Evolutionary conservation across 495 filamentous ascomycete species (phyloP).

Genomic region (Penicillium atrosanguineum): DNA sequence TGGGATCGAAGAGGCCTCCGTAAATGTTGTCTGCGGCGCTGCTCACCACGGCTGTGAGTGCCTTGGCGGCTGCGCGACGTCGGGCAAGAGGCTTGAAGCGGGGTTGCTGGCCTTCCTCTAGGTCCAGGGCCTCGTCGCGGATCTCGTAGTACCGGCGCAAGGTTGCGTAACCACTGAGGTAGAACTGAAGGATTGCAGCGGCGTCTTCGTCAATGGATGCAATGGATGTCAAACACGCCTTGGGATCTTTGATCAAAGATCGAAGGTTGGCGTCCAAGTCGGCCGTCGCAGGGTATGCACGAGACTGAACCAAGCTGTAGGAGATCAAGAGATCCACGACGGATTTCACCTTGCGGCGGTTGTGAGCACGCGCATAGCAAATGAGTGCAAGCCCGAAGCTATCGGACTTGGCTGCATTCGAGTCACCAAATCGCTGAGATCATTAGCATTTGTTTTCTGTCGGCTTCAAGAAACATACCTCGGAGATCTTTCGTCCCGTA

Average conservation of each 20-base stretch:
- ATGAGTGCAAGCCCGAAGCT: constrained; percentile 78
- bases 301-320: constrained; percentile 78
- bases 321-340: constrained; percentile 85
- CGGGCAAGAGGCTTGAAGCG: constrained; percentile 49
- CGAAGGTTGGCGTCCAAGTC: constrained; percentile 69
- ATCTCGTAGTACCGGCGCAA: constrained; percentile 84
- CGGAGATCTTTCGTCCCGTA: constrained; percentile 69
- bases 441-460: background rate
- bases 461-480: constrained; percentile 52
- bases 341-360: constrained; percentile 68
- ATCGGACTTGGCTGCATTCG: constrained; percentile 60
- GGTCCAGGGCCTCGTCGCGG: constrained; percentile 60
- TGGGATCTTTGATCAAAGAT: constrained; percentile 63
- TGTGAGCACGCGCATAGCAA: constrained; percentile 81
- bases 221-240: constrained; percentile 60
- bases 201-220: constrained; percentile 69
- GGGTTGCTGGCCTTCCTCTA: constrained; percentile 38
- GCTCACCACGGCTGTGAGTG: constrained; percentile 73
- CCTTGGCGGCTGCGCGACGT: constrained; percentile 64
- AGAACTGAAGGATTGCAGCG: constrained; percentile 72
- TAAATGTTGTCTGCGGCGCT: constrained; percentile 86
- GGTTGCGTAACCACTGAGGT: constrained; percentile 88
- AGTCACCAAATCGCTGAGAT: constrained; percentile 71
- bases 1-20: constrained; percentile 79
- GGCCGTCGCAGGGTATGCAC: constrained; percentile 63